Evolutionary conservation across 495 filamentous ascomycete species (phyloP).

Genomic region (Halenospora varia): DNA sequence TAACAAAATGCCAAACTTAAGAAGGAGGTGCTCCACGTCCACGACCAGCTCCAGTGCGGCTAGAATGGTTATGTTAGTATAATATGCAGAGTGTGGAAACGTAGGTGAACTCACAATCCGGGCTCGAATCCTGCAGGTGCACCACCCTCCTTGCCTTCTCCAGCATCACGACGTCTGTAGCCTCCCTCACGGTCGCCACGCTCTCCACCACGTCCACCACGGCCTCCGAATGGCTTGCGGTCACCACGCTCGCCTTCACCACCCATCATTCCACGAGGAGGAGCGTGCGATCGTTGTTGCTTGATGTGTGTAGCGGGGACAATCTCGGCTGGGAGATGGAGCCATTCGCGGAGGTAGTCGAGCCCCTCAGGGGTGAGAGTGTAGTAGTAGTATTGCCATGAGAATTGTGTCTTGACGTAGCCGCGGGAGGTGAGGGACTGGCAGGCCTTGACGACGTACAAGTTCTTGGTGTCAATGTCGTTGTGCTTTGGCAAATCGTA

Average conservation of each 20-base stretch:
- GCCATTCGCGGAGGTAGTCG: slow-evolving; percentile 99
- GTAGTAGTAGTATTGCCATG: slow-evolving; percentile 99
- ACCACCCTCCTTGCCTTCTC: slow-evolving; percentile 92
- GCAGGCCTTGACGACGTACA: slow-evolving; percentile 95
- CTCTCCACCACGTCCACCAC: slow-evolving; percentile 57
- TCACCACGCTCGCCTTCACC: slow-evolving; percentile 68
- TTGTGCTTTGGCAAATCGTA: slow-evolving; percentile 89
- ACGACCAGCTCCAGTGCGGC: slow-evolving; percentile 88
- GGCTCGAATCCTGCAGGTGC: slow-evolving; percentile 93
- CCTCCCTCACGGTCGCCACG: slow-evolving; percentile 80
- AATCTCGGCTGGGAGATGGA: slow-evolving; percentile 98
- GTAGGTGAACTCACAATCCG: slow-evolving; percentile 61
- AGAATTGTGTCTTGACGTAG: slow-evolving; percentile 99
- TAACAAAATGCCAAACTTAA: slow-evolving; percentile 39
- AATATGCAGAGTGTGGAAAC: background rate
- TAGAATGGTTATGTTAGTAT: slow-evolving; percentile 35
- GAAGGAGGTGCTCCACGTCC: slow-evolving; percentile 75
- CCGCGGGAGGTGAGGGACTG: slow-evolving; percentile 97
- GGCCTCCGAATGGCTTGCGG: slow-evolving; percentile 61
- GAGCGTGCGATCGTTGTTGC: slow-evolving; percentile 97
- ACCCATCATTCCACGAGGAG: slow-evolving; percentile 97
- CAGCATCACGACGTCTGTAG: slow-evolving; percentile 77
- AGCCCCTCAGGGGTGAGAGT: slow-evolving; percentile 99
- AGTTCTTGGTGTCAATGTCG: slow-evolving; percentile 98
- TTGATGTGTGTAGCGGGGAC: slow-evolving; percentile 99